Conservation (phyloP, 2,329 filamentous ascomycete genomes). For the Penicillium sp. region DNA sequence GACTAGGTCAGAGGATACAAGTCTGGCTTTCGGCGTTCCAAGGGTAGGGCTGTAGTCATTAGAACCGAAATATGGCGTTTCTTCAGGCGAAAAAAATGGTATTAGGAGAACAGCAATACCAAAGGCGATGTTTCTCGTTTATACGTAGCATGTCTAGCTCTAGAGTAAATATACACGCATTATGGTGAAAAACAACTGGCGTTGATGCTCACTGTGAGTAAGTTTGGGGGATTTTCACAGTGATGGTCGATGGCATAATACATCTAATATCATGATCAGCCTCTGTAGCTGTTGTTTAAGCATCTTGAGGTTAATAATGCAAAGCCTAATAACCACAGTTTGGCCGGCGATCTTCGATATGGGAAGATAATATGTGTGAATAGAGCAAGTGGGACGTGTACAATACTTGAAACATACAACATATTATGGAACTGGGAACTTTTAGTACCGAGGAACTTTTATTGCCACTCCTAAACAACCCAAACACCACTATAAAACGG, state of each 20-base stretch:
- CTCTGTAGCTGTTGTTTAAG: background rate
- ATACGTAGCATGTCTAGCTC: background rate
- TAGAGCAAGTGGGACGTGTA: background rate
- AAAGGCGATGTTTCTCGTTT: background rate
- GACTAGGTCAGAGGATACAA: background rate
- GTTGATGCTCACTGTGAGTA: background rate
- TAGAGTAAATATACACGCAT: background rate
- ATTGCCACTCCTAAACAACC: constrained; percentile 6
- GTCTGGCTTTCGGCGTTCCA: background rate
- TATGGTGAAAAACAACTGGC: background rate
- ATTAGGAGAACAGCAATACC: background rate
- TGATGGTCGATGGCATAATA: background rate
- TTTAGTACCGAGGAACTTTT: background rate
- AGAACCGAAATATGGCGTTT: background rate
- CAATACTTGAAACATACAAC: background rate
- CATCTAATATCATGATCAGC: background rate
- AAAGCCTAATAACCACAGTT: background rate
- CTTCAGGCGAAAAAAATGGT: background rate
- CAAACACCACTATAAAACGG: constrained; percentile 22
- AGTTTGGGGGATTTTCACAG: too few species aligned
- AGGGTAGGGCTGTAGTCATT: background rate
- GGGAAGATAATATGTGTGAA: constrained; percentile 2
- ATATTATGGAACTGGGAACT: background rate
- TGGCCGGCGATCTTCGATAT: background rate
- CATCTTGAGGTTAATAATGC: background rate